Evolutionary conservation across 805 yeast species (phyloP), one percentile per base, ranked within the genome.

Genomic region (Metschnikowia similis): DNA sequence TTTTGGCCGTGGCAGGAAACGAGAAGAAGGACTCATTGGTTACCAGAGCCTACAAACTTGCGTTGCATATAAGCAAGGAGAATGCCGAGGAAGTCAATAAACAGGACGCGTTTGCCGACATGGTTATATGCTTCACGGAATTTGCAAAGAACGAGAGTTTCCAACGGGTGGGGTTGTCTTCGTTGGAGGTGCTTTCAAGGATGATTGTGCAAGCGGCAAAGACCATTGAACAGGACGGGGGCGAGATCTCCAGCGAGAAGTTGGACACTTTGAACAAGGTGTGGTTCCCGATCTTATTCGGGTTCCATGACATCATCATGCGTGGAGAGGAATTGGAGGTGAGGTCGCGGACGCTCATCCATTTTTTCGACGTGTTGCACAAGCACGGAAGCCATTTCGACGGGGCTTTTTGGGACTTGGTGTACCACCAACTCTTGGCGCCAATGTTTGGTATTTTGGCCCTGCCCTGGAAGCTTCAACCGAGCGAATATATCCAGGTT

Each of bases 251-350:
- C 4, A 35, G 41, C n/a, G 50, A 53, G 30, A 42, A 47, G 21
- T 41, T 53, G 48, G 53, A 77, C 35, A 60, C 71, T 6, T 74
- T 84, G 52, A 72, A 72, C 41, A 83, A 82, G 55, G 72, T 83
- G 11, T 89, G 96, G 96, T 87, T 87, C 70, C 96, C 97, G 2
- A 76, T 92, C n/a, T 67, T 94, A 54, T 81, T 77, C 54, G 87
- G 95, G 11, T 87, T 89, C 68, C 89, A 90, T 62, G 90, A 88
- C 53, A 85, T 92, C 7, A 88, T 91, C 31, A 89, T 91, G 96
- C 84, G 84, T 0, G 97, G 97, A 4, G 90, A 85, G 49, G 99
- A 94, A 66, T 72, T 94, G 45, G 99, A 94, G 67, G 96, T 91
- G 3, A 80, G 99, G 60, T 87, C 97, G 0, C 77, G 89, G 48